Percentiles rank a stretch among this genome's conserved stretches.
Evolutionary conservation across 2,329 filamentous ascomycete species (phyloP).

Genomic region (Sporothrix brunneoviolacea): DNA sequence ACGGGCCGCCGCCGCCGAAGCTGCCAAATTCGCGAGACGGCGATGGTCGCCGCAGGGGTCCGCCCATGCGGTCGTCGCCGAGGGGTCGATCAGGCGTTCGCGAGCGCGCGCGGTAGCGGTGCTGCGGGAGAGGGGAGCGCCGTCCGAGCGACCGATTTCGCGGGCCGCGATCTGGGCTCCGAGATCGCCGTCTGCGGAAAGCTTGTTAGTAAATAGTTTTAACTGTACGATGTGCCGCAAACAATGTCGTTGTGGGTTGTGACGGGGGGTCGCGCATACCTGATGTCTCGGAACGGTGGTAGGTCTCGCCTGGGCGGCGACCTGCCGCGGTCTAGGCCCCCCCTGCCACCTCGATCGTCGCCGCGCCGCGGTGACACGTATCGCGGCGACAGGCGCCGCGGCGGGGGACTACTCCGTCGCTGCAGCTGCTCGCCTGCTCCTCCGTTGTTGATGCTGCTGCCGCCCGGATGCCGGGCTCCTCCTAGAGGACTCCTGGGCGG

Average conservation of each 20-base stretch:
- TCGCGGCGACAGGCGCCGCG: constrained; percentile 30
- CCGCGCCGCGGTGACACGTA: constrained; percentile 34
- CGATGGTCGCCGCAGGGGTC: constrained; percentile 39
- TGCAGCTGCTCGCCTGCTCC: constrained; percentile 8
- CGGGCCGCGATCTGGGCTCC: constrained; percentile 45
- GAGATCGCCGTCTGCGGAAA: constrained; percentile 42
- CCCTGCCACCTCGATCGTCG: constrained; percentile 27
- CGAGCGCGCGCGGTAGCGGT: constrained; percentile 48
- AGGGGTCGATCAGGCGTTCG: constrained; percentile 41
- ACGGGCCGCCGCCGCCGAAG: constrained; percentile 32
- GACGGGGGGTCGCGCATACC: constrained; percentile 16
- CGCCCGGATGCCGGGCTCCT: constrained; percentile 22
- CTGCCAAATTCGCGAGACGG: constrained; percentile 25
- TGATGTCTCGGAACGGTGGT: constrained; percentile 29
- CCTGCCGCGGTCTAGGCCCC: constrained; percentile 27
- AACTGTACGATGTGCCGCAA: too few species aligned
- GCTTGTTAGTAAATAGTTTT: not conserved
- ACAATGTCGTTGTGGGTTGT: too few species aligned
- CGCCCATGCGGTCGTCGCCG: constrained; percentile 4
- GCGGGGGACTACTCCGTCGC: constrained; percentile 15
- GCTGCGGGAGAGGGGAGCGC: constrained; percentile 35
- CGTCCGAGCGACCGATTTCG: constrained; percentile 28
- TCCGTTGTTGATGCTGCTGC: constrained; percentile 24
- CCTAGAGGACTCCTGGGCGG: constrained; percentile 30
- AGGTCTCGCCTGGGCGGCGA: constrained; percentile 36